phyloP scores from a whole-genome alignment of 768 basidiomycete genomes.

The Mycena galopus region DNA sequence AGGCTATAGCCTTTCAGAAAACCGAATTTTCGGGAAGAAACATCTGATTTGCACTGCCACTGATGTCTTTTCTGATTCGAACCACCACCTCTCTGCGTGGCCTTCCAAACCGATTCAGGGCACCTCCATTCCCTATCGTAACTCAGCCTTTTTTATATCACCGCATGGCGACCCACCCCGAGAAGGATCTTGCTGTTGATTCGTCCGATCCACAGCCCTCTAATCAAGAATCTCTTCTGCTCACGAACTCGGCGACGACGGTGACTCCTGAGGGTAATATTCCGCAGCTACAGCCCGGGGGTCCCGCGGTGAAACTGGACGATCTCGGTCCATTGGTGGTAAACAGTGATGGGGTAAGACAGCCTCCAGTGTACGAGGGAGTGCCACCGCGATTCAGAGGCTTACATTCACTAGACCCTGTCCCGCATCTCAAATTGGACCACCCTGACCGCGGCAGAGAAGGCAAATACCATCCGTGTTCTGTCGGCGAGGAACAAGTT shows the following conservation, averaged over 20 bases:
- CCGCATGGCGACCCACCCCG: neutral
- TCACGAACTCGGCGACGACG: constrained; percentile 12
- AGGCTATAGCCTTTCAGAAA: no score
- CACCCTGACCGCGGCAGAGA: constrained; percentile 67
- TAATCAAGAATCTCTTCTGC: neutral
- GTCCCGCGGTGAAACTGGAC: constrained; percentile 62
- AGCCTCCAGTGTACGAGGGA: neutral
- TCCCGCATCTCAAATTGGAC: constrained; percentile 78
- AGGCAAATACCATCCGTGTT: constrained; percentile 67
- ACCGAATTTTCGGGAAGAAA: neutral
- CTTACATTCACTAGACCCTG: constrained; percentile 59
- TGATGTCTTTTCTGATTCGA: neutral
- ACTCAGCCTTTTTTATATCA: neutral
- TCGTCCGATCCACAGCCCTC: neutral
- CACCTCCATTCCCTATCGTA: neutral
- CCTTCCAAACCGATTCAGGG: no score
- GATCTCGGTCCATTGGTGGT: constrained; percentile 77
- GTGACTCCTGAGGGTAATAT: constrained; percentile 10
- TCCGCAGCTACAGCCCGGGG: constrained; percentile 31
- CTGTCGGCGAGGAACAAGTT: constrained; percentile 67
- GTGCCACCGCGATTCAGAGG: neutral
- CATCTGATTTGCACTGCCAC: neutral
- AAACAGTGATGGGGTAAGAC: constrained; percentile 72
- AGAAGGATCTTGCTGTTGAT: neutral
- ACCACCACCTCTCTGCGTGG: neutral